Base-by-base conservation (phyloP, 2,329 filamentous ascomycete genomes). In the Pyrenochaeta sp. region DNA sequence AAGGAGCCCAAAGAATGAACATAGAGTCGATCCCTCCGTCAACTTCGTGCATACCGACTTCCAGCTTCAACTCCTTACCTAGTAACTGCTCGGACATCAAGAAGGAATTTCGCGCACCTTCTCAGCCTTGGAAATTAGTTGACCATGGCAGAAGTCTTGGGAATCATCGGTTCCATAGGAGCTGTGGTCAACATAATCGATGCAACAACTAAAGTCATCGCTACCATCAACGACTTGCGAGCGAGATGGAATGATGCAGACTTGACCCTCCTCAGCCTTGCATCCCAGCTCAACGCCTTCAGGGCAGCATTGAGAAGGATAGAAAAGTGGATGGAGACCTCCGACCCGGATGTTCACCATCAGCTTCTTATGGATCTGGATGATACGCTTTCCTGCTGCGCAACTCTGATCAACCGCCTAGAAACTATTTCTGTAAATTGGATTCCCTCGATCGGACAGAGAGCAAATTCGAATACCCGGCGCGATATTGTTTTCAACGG, bases 311-410 rank as follows among this genome's bases (percentile, higher is more conserved):
- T 55, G 10, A 22, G 9, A 18, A 53, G 53, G 34, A 53, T 58
- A 17, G 34, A 52, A 19, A 51, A 51, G 37, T 57, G 48, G 51
- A 50, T 48, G 7, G 39, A 50, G 5, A 14, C 11, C 13, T 44
- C 41, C 10, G n/a, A 23, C 7, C 39, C 14, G 10, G 48, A 48
- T 9, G 11, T 15, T 14, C 44, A 60, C 30, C 41, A 60, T 18
- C 53, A 55, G 22, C 47, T 58, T 1, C 20, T 45, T 11, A 52
- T 58, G 44, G 56, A 60, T 34, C 35, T 60, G 7, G 47, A 53
- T 9, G 26, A 38, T 10, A 51, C 53, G 3, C 27, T 55, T 4
- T 24, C 26, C 4, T 57, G 45, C 28, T 51, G 45, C 21, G 30
- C 27, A 17, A 10, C 46, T 2, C 44, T 55, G 5, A 34, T 51